phyloP scores from a whole-genome alignment of 768 basidiomycete species.

The Collybiopsis luxurians region DNA sequence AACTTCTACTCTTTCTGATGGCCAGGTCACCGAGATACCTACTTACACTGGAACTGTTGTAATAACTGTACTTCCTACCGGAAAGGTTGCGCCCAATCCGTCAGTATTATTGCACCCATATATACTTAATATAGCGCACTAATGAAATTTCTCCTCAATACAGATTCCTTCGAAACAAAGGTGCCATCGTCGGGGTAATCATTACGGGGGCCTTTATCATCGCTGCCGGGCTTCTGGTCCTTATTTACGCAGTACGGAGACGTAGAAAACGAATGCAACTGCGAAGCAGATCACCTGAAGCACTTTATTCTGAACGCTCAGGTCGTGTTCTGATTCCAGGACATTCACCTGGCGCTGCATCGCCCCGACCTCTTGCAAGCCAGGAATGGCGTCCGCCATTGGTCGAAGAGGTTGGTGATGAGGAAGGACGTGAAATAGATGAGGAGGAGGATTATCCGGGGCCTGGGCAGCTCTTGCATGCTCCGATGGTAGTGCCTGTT shows the following conservation, averaged over 20 bases:
- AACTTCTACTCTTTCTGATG: neutral
- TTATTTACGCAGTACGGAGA: neutral
- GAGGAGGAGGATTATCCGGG: neutral
- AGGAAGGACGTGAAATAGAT: neutral
- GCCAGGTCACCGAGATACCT: neutral
- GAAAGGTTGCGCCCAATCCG: constrained; percentile 2
- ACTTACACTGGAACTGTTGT: neutral
- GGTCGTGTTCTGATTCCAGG: constrained; percentile 6
- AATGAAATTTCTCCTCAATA: neutral
- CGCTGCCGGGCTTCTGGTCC: neutral
- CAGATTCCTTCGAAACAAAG: constrained; percentile 3
- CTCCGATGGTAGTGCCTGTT: neutral
- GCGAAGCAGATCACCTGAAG: neutral
- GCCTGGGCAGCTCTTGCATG: neutral
- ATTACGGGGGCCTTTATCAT: neutral
- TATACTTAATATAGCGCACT: neutral
- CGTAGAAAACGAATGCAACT: neutral
- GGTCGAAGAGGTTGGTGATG: neutral
- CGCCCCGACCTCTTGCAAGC: neutral
- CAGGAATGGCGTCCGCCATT: constrained; percentile 6
- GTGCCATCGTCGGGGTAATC: constrained; percentile 1
- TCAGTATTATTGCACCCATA: neutral
- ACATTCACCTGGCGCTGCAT: neutral
- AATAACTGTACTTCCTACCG: neutral
- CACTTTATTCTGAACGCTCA: neutral